Percentiles rank a stretch among this genome's conserved stretches.
These are phyloP conservation scores for Ophiobolus disseminans DNA, from an alignment of 2,329 filamentous ascomycete genomes.

Conservation along the genomic window DNA sequence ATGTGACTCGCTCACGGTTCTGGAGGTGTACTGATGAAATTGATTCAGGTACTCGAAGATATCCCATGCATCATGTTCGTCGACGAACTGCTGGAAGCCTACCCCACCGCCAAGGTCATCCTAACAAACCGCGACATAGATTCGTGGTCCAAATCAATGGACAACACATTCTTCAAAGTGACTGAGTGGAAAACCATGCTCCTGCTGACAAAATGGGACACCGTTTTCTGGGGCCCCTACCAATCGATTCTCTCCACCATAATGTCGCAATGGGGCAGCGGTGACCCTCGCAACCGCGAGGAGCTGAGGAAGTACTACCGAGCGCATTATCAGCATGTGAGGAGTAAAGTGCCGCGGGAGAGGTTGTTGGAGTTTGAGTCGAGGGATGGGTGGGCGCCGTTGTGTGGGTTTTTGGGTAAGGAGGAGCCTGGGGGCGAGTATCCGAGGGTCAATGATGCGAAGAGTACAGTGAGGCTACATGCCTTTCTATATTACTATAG, in stretches of 20 bases:
- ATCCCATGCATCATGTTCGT: conserved; percentile 73
- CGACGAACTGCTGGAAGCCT: conserved; percentile 46
- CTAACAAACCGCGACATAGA: conserved; percentile 18
- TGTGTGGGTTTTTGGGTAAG: conserved; percentile 19
- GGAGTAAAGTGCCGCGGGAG: conserved; percentile 18
- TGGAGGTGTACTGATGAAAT: too few relatives aligned
- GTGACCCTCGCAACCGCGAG: neutral
- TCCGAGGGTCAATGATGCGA: conserved; percentile 16
- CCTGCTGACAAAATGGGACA: too few relatives aligned
- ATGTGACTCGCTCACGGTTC: too few relatives aligned
- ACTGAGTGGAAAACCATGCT: neutral
- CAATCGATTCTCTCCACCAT: neutral
- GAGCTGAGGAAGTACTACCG: neutral
- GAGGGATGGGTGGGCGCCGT: conserved; percentile 12
- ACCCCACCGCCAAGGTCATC: conserved; percentile 27
- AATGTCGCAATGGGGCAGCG: neutral
- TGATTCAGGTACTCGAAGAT: conserved; percentile 57
- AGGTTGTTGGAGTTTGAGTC: conserved; percentile 10
- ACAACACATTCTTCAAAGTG: neutral
- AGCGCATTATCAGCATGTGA: neutral
- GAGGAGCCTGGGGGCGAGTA: conserved; percentile 7
- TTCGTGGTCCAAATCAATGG: conserved; percentile 3
- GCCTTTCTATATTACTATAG: neutral
- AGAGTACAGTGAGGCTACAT: neutral
- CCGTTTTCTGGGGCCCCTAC: neutral